These are phyloP conservation scores for Apiospora malaysiana DNA, from an alignment of 2,329 filamentous ascomycete genomes.

Conservation along the genomic window DNA sequence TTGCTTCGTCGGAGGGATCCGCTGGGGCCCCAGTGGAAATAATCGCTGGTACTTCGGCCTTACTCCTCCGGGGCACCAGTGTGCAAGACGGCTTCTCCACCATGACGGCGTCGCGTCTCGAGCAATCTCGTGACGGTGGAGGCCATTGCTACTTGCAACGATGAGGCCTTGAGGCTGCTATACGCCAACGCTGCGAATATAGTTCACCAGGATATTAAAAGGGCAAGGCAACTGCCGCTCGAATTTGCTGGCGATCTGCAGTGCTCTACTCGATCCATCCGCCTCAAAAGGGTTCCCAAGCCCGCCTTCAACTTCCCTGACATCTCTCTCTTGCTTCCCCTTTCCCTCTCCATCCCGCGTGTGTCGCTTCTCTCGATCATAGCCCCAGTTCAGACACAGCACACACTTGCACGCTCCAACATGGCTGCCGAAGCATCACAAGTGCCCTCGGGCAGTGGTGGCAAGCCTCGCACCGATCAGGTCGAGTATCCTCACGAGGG, in stretches of 20 bases:
- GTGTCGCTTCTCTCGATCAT: neutral
- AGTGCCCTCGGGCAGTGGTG: constrained; percentile 21
- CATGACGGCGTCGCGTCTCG: constrained; percentile 23
- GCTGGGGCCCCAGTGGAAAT: constrained; percentile 28
- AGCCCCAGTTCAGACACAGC: neutral
- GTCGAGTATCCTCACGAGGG: constrained; percentile 32
- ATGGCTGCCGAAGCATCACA: constrained; percentile 27
- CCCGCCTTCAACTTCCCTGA: neutral
- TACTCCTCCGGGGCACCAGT: constrained; percentile 20
- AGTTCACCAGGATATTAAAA: constrained; percentile 16
- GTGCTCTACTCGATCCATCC: neutral
- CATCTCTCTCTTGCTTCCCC: constrained; percentile 6
- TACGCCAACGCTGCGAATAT: neutral
- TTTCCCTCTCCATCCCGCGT: neutral
- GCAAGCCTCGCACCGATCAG: constrained; percentile 29
- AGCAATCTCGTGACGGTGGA: constrained; percentile 19
- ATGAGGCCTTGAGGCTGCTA: constrained; percentile 16
- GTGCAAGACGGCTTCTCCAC: neutral
- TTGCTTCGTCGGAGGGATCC: constrained; percentile 11
- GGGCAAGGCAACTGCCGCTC: constrained; percentile 10
- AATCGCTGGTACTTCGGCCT: constrained; percentile 28
- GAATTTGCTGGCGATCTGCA: neutral
- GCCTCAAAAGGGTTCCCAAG: neutral
- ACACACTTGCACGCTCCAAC: neutral
- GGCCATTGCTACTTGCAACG: constrained; percentile 19